Evolutionary conservation across 768 basidiomycete species (phyloP), one percentile per base, ranked within the genome.

Genomic region (Chalciporus piperatus): DNA sequence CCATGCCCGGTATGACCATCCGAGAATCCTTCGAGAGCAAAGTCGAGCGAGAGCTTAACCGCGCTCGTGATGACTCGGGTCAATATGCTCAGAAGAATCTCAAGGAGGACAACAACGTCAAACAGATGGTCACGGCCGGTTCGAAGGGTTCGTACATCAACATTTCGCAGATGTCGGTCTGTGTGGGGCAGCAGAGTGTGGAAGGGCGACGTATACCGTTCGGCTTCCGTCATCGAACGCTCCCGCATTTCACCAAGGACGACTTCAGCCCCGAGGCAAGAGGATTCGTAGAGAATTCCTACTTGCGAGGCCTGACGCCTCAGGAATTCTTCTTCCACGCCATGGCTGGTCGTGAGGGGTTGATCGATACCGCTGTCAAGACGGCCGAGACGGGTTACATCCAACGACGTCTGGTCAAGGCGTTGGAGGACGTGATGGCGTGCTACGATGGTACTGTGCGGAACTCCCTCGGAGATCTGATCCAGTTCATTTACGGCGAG

Each of bases 261-360:
- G 96, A 98, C 69, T 98, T 95, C 75, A 92, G 92, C 64, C 94
- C 97, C 2, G 96, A 98, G 64, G 89, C 97, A 6, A 87, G 96
- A 49, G 97, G 97, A 16, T 99, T 98, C 68, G 97, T 99, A 54
- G 97, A 98, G 71, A 99, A 99, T 68, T 98, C 97, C 19, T 98
- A 98, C 63, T 77, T 98, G 30, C 89, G 95, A 50, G 95, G 97
- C 22, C 69, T 99, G 53, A 98, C 95, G 3, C 96, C 97, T 0
- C 94, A 98, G 58, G 97, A 99, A 66, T 99, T 92, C 78, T 98
- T 98, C 80, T 98, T 99, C 84, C 97, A 99, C 70, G 97, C 97
- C 50, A 98, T 98, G 96, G 96, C 96, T 62, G 96, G 97, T 71
- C 91, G 97, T 60, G 97, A 98, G 72, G 97, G 97, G 77, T 73